Conservation (phyloP, 2,329 filamentous ascomycete species). For the Xylariaceae sp. region DNA sequence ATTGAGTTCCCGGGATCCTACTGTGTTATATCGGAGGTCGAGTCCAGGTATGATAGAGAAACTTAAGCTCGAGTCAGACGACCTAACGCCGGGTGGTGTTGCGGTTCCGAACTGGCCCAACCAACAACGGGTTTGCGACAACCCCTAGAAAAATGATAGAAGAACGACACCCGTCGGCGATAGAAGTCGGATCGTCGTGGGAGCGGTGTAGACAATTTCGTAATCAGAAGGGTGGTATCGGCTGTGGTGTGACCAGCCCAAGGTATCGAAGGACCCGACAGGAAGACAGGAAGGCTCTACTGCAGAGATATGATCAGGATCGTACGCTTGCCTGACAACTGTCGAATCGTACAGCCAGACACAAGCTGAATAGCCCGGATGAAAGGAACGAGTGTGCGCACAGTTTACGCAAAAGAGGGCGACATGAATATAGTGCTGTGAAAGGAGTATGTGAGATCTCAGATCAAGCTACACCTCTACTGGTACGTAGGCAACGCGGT, state of each 20-base stretch:
- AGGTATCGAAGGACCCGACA: conserved; percentile 17
- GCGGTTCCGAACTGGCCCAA: not conserved
- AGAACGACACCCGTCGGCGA: not conserved
- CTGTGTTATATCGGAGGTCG: no score
- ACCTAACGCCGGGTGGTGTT: not conserved
- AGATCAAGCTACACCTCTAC: not conserved
- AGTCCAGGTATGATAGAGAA: no score
- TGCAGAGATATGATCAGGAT: conserved; percentile 11
- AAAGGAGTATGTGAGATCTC: conserved; percentile 3
- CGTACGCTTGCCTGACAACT: no score
- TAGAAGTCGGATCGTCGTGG: not conserved
- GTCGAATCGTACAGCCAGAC: not conserved
- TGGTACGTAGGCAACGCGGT: no score
- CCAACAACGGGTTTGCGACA: not conserved
- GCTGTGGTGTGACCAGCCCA: conserved; percentile 15
- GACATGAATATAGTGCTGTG: conserved; percentile 18
- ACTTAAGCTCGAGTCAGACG: no score
- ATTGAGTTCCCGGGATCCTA: no score
- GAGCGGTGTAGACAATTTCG: not conserved
- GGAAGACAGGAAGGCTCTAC: conserved; percentile 24
- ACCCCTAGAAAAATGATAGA: not conserved
- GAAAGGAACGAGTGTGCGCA: conserved; percentile 9
- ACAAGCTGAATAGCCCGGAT: conserved; percentile 13
- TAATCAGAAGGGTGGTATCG: conserved; percentile 6
- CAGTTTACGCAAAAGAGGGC: conserved; percentile 15